phyloP scores from a whole-genome alignment of 768 basidiomycete species.

The Amyloporia xantha region DNA sequence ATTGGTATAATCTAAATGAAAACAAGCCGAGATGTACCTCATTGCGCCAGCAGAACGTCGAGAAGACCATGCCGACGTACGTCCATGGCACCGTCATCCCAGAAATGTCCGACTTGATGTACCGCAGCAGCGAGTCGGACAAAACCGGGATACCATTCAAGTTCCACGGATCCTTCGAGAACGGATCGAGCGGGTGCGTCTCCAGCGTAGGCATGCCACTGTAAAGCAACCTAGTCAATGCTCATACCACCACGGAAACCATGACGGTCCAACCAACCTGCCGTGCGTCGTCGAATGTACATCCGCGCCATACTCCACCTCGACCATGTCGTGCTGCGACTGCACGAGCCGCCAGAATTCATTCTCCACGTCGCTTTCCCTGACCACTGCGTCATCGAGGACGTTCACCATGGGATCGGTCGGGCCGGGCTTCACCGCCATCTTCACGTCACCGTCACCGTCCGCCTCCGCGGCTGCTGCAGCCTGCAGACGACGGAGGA shows the following conservation, averaged over 20 bases:
- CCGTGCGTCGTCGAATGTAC: conserved; percentile 97
- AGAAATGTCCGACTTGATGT: conserved; percentile 97
- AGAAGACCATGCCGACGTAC: conserved; percentile 98
- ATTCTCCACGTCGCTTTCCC: conserved; percentile 86
- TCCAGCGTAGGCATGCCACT: conserved; percentile 96
- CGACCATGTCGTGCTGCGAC: conserved; percentile 83
- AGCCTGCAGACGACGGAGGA: conserved; percentile 51
- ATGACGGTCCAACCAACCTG: conserved; percentile 54
- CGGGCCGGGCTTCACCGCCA: not conserved
- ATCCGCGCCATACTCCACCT: conserved; percentile 99
- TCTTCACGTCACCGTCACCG: conserved; percentile 1
- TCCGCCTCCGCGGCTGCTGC: conserved; percentile 8
- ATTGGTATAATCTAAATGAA: conserved; percentile 7
- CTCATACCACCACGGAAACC: not conserved
- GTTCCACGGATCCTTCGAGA: conserved; percentile 94
- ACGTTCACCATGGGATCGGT: conserved; percentile 45
- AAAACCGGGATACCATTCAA: conserved; percentile 95
- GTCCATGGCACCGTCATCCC: conserved; percentile 99
- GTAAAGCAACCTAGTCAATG: conserved; percentile 3
- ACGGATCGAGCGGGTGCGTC: conserved; percentile 82
- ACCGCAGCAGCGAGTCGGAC: conserved; percentile 87
- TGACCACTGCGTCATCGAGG: conserved; percentile 52
- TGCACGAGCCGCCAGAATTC: conserved; percentile 98
- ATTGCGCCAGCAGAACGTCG: conserved; percentile 99
- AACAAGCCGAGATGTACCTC: conserved; percentile 46